Percentiles rank a stretch among this genome's conserved stretches.
Evolutionary conservation across 805 yeast species (phyloP).

Genomic region (Hanseniaspora mollemarum): DNA sequence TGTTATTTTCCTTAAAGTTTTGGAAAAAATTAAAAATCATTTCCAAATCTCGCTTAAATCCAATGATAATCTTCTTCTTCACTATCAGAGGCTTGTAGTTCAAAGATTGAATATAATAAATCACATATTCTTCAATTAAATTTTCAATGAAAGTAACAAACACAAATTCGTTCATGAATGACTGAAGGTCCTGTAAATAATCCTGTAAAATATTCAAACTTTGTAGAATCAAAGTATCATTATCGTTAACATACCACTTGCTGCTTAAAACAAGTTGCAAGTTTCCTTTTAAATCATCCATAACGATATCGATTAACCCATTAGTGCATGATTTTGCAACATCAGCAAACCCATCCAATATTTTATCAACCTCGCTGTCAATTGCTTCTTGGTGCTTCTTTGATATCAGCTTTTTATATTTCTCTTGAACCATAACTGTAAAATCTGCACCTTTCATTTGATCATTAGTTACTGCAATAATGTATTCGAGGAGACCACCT

Average conservation of each 20-base stretch:
- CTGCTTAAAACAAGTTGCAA: slow-evolving; percentile 53
- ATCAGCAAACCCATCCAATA: slow-evolving; percentile 69
- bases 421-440: slow-evolving; percentile 56
- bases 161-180: slow-evolving; percentile 41
- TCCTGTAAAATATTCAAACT: slow-evolving; percentile 66
- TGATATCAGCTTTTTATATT: slow-evolving; percentile 54
- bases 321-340: slow-evolving; percentile 55
- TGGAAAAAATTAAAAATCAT: slow-evolving; percentile 44
- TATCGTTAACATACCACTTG: slow-evolving; percentile 43
- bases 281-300: slow-evolving; percentile 59
- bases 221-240: slow-evolving; percentile 45
- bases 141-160: slow-evolving; percentile 45
- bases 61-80: slow-evolving; percentile 37
- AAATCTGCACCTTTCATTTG: slow-evolving; percentile 62
- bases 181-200: slow-evolving; percentile 54
- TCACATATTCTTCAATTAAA: slow-evolving; percentile 40
- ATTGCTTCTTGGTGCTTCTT: slow-evolving; percentile 53
- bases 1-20: slow-evolving; percentile 26
- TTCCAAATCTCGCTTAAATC: slow-evolving; percentile 51
- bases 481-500: slow-evolving; percentile 71
- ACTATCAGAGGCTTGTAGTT: slow-evolving; percentile 33
- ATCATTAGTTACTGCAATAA: slow-evolving; percentile 75
- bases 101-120: slow-evolving; percentile 41
- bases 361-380: slow-evolving; percentile 44
- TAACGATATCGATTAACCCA: slow-evolving; percentile 47